Evolutionary conservation across 164 flowering plant genomes (phyloP).

Genomic region (Magnolia officinalis): DNA sequence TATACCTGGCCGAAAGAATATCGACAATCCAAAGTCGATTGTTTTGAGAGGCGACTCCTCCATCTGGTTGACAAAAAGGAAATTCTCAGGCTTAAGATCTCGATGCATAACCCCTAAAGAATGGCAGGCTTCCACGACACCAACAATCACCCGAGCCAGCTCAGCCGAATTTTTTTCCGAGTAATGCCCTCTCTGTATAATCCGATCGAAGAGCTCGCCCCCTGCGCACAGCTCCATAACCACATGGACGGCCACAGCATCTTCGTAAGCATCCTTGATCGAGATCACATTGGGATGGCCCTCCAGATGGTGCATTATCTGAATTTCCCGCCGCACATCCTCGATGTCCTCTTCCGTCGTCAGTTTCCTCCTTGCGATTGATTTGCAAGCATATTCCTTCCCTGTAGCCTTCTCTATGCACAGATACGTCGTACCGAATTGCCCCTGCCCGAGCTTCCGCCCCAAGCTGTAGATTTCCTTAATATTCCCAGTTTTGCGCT

Average conservation of each 20-base stretch:
- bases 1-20: constrained; percentile 84
- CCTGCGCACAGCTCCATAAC: constrained; percentile 83
- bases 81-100: constrained; percentile 87
- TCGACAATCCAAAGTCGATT: constrained; percentile 77
- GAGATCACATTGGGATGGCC: constrained; percentile 57
- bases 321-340: constrained; percentile 80
- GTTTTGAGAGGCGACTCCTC: constrained; percentile 74
- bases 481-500: constrained; percentile 53
- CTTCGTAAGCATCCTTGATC: constrained; percentile 72
- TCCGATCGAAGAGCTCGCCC: constrained; percentile 87
- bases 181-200: constrained; percentile 59
- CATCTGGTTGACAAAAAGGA: constrained; percentile 59
- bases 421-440: constrained; percentile 68
- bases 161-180: constrained; percentile 72
- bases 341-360: constrained; percentile 56
- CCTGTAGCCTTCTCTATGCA: constrained; percentile 59
- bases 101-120: constrained; percentile 90
- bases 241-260: constrained; percentile 73
- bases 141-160: constrained; percentile 56
- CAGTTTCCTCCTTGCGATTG: constrained; percentile 71
- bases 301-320: constrained; percentile 78
- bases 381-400: constrained; percentile 72
- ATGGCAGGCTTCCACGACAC: constrained; percentile 72
- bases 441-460: constrained; percentile 74
- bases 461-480: constrained; percentile 67